These are phyloP conservation scores for Leccinum fuscescens DNA, from an alignment of 1,284 basidiomycete genomes.

Conservation along the genomic window DNA sequence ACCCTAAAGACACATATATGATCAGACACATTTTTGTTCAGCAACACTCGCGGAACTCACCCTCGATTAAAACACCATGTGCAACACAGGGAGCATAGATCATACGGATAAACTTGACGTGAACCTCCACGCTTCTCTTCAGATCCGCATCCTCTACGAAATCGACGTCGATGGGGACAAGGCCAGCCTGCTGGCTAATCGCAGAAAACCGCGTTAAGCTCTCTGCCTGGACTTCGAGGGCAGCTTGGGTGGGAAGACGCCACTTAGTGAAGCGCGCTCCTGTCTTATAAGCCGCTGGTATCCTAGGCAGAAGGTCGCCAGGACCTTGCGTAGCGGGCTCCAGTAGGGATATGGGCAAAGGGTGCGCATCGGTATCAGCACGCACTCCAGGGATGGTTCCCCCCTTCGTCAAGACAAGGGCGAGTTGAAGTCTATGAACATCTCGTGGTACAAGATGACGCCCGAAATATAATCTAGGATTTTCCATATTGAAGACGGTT, in stretches of 20 bases:
- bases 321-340: conserved; percentile 52
- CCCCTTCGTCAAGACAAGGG: conserved; percentile 39
- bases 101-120: conserved; percentile 43
- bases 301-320: conserved; percentile 43
- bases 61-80: conserved; percentile 51
- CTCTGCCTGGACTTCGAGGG: conserved; percentile 45
- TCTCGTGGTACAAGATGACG: conserved; percentile 49
- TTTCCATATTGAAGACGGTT: not conserved
- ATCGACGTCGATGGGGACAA: conserved; percentile 53
- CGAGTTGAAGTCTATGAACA: conserved; percentile 47
- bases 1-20: conserved; percentile 32
- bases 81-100: conserved; percentile 46
- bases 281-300: conserved; percentile 42
- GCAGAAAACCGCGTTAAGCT: conserved; percentile 45
- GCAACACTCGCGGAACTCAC: conserved; percentile 23
- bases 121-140: conserved; percentile 46
- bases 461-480: conserved; percentile 47
- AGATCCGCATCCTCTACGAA: conserved; percentile 48
- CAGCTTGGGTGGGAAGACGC: conserved; percentile 41
- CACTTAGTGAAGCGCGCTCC: conserved; percentile 55
- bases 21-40: not conserved
- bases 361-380: conserved; percentile 49
- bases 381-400: conserved; percentile 51
- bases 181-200: conserved; percentile 47
- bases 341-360: conserved; percentile 42